Base-by-base conservation (phyloP, 1,284 basidiomycete genomes). In the Ceratobasidium sp. region DNA sequence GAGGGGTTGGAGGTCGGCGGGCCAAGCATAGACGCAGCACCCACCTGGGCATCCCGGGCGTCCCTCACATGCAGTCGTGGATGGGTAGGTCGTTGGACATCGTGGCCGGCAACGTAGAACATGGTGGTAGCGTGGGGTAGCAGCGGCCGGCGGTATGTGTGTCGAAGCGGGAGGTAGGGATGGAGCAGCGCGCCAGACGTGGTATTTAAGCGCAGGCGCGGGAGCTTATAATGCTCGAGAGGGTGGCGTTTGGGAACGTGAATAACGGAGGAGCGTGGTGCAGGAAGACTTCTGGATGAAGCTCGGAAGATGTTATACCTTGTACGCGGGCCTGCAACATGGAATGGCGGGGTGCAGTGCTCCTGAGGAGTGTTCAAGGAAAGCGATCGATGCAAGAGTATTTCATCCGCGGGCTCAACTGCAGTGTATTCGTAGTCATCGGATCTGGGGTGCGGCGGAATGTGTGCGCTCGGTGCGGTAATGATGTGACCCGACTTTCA, bases 61-160 rank as follows among this genome's bases (percentile, higher is more conserved):
- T 88, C 86, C 75, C 87, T 83, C 72, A 89, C 85, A 76, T 88
- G 87, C 44, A 88, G 82, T 51, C 86, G 84, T 74, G 83, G 83
- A 78, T 88, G 86, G 51, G 87, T 88, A 42, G 86, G 85, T 63
- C 83, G 84, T 77, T 88, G 87, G 80, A 86, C 84, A 76, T 81
- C 80, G 74, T 80, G 79, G 49, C 78, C 78, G 63, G 80, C 80
- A 75, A 79, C 78, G 78, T 81, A 80, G 76, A 82, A 83, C 80
- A 82, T 82, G 74, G 74, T 75, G 72, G 75, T 54, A 51, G 14
- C 38, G 28, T 38, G 56, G 53, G 25, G 54, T 62, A 14, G 30
- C 16, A 25, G n/a, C 14, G 59, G 46, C 46, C 40, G 60, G 69
- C 36, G 72, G 49, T 58, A 40, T 56, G 63, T 46, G 70, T 44